A percentile compares a stretch with the other conserved stretches of the same genome.
Evolutionary conservation across 768 basidiomycete species (phyloP).

Genomic region (Lyophyllum semitale): DNA sequence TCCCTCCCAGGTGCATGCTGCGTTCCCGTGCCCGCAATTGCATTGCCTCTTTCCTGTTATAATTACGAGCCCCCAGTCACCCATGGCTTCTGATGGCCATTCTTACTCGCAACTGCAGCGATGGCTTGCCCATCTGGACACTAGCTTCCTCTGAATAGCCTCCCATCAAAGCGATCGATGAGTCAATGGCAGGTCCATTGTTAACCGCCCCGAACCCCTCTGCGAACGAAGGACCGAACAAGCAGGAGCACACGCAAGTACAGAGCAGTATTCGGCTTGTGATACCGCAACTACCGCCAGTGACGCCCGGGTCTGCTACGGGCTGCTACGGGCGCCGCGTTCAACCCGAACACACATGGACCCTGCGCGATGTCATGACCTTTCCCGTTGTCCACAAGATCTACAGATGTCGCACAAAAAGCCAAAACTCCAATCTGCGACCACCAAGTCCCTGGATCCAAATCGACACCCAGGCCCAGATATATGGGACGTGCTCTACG

Average conservation of each 20-base stretch:
- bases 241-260: neutral
- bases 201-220: neutral
- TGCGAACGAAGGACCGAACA: neutral
- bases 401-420: conserved; percentile 1
- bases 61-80: neutral
- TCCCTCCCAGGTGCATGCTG: neutral
- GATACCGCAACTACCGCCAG: neutral
- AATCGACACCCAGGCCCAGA: neutral
- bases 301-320: neutral
- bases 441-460: neutral
- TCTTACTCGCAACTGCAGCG: neutral
- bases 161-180: neutral
- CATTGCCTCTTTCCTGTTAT: neutral
- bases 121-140: neutral
- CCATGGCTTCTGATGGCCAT: neutral
- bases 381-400: neutral
- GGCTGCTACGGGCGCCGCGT: neutral
- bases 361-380: neutral
- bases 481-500: neutral
- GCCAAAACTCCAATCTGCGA: conserved; percentile 1
- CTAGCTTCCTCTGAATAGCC: neutral
- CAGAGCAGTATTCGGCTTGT: neutral
- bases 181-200: neutral
- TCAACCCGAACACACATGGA: neutral
- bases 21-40: neutral